phyloP scores from a whole-genome alignment of 139 green algal species.

The Closterium sp. region DNA sequence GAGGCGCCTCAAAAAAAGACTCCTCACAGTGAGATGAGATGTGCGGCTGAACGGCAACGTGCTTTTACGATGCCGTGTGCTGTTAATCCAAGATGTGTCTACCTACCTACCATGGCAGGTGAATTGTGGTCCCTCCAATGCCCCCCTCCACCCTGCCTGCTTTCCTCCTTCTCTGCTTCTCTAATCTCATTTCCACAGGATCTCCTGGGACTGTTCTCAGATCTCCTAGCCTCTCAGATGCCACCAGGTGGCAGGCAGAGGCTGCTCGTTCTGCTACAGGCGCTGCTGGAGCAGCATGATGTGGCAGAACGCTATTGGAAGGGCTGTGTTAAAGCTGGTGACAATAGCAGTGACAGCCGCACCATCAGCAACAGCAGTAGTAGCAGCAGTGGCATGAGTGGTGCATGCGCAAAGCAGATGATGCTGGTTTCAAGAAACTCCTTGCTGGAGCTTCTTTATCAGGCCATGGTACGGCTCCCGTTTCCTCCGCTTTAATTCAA shows the following conservation, averaged over 20 bases:
- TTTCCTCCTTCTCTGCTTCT: not conserved
- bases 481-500: too few relatives aligned
- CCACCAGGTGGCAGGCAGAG: not conserved
- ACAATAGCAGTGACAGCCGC: not conserved
- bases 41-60: not conserved
- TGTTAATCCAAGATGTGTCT: too few relatives aligned
- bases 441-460: not conserved
- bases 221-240: not conserved
- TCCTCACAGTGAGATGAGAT: too few relatives aligned
- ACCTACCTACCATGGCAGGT: too few relatives aligned
- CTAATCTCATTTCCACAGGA: not conserved
- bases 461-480: not conserved
- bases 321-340: not conserved
- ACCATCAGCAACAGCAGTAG: not conserved
- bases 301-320: not conserved
- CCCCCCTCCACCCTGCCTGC: not conserved
- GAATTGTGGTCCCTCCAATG: too few relatives aligned
- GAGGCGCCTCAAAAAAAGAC: too few relatives aligned
- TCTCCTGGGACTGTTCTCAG: not conserved
- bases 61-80: not conserved
- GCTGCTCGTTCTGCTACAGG: not conserved
- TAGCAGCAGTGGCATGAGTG: not conserved
- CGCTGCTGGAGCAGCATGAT: not conserved
- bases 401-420: not conserved
- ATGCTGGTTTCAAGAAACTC: not conserved